Conservation (phyloP, 2,329 filamentous ascomycete species). For the Scedosporium dehoogii region DNA sequence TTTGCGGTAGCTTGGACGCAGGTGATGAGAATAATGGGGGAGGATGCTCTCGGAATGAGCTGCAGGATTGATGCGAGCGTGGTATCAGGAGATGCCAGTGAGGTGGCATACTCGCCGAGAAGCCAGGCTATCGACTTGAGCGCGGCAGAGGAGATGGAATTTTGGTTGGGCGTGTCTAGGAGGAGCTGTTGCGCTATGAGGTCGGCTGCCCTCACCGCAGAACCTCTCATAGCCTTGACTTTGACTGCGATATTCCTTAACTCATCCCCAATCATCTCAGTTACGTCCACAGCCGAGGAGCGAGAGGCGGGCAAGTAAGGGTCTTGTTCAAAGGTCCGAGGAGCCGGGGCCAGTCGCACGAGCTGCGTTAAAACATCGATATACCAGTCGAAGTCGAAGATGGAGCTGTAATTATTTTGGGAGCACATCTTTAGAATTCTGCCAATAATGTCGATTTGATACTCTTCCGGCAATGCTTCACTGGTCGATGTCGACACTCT, state of each 20-base stretch:
- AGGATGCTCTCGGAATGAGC: slow-evolving; percentile 42
- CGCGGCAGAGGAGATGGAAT: slow-evolving; percentile 50
- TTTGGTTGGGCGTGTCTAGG: slow-evolving; percentile 42
- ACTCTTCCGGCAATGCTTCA: slow-evolving; percentile 54
- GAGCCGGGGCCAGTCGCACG: slow-evolving; percentile 57
- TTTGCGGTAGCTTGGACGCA: slow-evolving; percentile 82
- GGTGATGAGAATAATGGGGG: slow-evolving; percentile 61
- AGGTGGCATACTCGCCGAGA: slow-evolving; percentile 75
- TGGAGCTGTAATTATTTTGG: slow-evolving; percentile 73
- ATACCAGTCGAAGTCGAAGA: slow-evolving; percentile 96
- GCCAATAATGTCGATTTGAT: slow-evolving; percentile 71
- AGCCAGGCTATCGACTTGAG: slow-evolving; percentile 75
- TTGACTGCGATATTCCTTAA: slow-evolving; percentile 86
- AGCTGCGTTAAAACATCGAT: slow-evolving; percentile 82
- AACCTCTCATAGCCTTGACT: slow-evolving; percentile 69
- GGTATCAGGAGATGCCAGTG: slow-evolving; percentile 59
- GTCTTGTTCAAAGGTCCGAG: slow-evolving; percentile 29
- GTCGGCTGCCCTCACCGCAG: slow-evolving; percentile 77
- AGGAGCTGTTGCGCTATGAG: slow-evolving; percentile 55
- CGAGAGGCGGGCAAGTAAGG: slow-evolving; percentile 9
- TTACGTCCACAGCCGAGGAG: slow-evolving; percentile 36
- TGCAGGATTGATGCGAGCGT: slow-evolving; percentile 68
- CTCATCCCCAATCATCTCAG: slow-evolving; percentile 70
- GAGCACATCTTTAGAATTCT: slow-evolving; percentile 85
- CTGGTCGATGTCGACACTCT: background rate